phyloP scores from a whole-genome alignment of 305 asterid genomes.

The Fraxinus paxiana region DNA sequence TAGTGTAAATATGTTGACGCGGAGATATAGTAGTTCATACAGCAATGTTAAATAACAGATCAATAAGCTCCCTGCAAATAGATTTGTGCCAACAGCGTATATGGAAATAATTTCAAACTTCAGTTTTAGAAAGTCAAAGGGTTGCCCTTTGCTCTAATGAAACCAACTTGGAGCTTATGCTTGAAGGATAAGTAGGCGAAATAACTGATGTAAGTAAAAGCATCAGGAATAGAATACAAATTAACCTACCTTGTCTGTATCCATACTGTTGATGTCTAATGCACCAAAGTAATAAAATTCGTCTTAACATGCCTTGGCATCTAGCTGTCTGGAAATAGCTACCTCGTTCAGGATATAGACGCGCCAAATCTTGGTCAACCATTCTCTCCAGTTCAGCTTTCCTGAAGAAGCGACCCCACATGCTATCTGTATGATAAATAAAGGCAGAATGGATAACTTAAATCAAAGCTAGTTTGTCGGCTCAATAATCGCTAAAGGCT shows the following conservation, averaged over 20 bases:
- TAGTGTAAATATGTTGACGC: not conserved
- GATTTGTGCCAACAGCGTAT: not conserved
- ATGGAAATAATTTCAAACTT: conserved; percentile 8
- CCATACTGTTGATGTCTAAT: conserved; percentile 80
- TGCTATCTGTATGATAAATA: conserved; percentile 62
- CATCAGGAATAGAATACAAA: not conserved
- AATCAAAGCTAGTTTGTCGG: not conserved
- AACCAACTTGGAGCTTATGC: not conserved
- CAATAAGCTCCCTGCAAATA: not conserved
- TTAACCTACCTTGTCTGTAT: conserved; percentile 69
- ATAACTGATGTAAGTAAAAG: conserved; percentile 6
- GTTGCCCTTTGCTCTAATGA: not conserved
- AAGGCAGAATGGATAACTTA: not conserved
- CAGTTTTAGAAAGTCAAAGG: conserved; percentile 4
- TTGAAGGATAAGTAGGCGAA: not conserved
- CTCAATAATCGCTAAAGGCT: not conserved
- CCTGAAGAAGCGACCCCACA: conserved; percentile 92
- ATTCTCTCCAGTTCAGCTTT: conserved; percentile 86
- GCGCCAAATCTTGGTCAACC: conserved; percentile 95
- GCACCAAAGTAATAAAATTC: conserved; percentile 90
- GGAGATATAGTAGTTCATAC: not conserved
- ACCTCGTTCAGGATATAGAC: conserved; percentile 91
- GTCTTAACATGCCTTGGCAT: conserved; percentile 80
- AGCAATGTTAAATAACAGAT: not conserved
- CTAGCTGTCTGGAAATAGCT: conserved; percentile 85